Percentiles rank a stretch among this genome's conserved stretches.
Conservation (phyloP, 371 early-diverging fungal species). For the Mortierella sp. region DNA sequence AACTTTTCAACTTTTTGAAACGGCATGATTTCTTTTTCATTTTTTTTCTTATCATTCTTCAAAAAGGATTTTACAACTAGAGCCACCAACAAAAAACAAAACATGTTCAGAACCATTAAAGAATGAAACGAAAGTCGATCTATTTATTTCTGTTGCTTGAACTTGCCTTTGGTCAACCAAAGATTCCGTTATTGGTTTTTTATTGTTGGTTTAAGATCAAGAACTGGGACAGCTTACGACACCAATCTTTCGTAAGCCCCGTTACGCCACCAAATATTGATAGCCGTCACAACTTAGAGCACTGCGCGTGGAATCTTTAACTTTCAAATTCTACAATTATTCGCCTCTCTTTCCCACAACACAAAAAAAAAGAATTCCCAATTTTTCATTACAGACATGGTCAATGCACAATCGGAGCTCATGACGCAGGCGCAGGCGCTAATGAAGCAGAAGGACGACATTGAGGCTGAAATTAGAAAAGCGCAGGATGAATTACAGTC, state of each 20-base stretch:
- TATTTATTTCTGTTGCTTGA: no score
- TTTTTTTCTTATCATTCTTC: conserved; percentile 1
- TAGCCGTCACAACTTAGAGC: no score
- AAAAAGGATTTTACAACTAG: not conserved
- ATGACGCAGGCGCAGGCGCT: conserved; percentile 70
- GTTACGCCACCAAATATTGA: no score
- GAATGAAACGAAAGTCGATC: not conserved
- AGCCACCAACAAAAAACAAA: not conserved
- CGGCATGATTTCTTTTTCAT: not conserved
- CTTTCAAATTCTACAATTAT: no score
- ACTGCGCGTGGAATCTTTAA: no score
- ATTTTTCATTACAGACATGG: conserved; percentile 30
- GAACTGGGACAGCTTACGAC: no score
- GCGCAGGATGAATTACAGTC: conserved; percentile 64
- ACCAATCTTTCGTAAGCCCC: no score
- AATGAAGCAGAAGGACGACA: conserved; percentile 69
- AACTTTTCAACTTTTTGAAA: not conserved
- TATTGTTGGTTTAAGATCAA: no score
- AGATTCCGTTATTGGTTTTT: no score
- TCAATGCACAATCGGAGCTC: conserved; percentile 39
- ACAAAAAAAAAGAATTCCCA: not conserved
- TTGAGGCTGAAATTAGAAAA: conserved; percentile 71
- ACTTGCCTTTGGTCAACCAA: no score
- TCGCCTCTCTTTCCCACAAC: not conserved
- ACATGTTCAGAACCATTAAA: not conserved